Conservation (phyloP, 306 rosid species). For the Prunus davidiana region DNA sequence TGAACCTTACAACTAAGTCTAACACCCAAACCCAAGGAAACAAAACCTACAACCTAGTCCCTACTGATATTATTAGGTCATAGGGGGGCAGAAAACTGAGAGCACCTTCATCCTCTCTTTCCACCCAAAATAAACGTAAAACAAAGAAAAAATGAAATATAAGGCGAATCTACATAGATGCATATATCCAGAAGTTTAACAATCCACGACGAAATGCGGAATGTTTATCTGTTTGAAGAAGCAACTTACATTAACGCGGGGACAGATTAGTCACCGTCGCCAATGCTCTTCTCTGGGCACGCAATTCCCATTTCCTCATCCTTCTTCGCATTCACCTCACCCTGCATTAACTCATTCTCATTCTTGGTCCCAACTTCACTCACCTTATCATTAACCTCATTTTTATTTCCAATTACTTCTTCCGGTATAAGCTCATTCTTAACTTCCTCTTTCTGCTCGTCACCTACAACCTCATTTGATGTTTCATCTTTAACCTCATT, state of each 20-base stretch:
- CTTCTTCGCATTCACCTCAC: slow-evolving; percentile 6
- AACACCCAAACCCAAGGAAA: slow-evolving; percentile 2
- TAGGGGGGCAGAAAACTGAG: not conserved
- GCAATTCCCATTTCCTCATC: slow-evolving; percentile 32
- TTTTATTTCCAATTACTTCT: slow-evolving; percentile 14
- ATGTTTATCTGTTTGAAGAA: slow-evolving; percentile 24
- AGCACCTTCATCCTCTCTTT: slow-evolving; percentile 24
- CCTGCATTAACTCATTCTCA: not conserved
- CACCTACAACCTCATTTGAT: slow-evolving; percentile 2
- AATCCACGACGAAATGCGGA: not conserved
- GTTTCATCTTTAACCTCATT: not conserved
- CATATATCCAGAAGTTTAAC: slow-evolving; percentile 24
- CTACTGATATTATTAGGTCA: slow-evolving; percentile 15
- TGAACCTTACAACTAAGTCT: slow-evolving; percentile 15
- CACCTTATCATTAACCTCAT: not conserved
- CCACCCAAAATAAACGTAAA: not conserved
- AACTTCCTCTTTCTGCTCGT: slow-evolving; percentile 16
- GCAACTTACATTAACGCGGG: slow-evolving; percentile 41
- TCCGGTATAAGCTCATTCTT: slow-evolving; percentile 18
- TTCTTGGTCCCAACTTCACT: not conserved
- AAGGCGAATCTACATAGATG: slow-evolving; percentile 21
- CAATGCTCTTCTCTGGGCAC: slow-evolving; percentile 41
- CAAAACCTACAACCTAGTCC: slow-evolving; percentile 19
- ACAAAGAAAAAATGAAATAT: slow-evolving; percentile 2
- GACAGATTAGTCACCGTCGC: slow-evolving; percentile 32